These are phyloP conservation scores for Nakazawaea molendinolei DNA, from an alignment of 805 yeast genomes.

Conservation along the genomic window DNA sequence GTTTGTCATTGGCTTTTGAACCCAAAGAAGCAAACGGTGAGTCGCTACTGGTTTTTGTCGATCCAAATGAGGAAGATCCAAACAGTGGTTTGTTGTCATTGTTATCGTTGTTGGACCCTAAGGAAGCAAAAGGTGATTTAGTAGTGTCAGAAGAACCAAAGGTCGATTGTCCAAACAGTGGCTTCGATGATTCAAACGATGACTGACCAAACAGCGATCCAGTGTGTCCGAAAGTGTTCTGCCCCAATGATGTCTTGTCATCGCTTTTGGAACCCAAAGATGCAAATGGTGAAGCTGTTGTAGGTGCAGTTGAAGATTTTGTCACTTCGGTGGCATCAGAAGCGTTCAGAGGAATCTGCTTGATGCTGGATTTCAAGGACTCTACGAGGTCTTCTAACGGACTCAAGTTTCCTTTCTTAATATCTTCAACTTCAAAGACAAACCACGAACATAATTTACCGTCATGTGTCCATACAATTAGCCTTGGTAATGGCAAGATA, in stretches of 20 bases:
- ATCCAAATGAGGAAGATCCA: constrained; percentile 16
- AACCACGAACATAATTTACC: constrained; percentile 64
- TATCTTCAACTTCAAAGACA: constrained; percentile 48
- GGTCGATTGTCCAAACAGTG: background rate
- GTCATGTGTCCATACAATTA: constrained; percentile 55
- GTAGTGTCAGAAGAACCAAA: no score
- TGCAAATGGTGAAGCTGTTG: background rate
- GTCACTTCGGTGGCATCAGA: no score
- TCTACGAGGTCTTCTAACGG: constrained; percentile 1
- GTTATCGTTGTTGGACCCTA: background rate
- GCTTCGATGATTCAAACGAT: background rate
- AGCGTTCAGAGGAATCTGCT: no score
- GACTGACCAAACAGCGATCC: constrained; percentile 2
- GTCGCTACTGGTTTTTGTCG: constrained; percentile 13
- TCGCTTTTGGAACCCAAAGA: background rate
- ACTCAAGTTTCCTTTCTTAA: constrained; percentile 29
- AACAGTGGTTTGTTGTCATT: constrained; percentile 12
- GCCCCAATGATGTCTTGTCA: background rate
- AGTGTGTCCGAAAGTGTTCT: background rate
- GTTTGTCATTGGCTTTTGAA: constrained; percentile 8
- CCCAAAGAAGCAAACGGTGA: constrained; percentile 13
- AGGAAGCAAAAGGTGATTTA: constrained; percentile 1
- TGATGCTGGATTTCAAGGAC: no score
- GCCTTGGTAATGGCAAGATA: constrained; percentile 62
- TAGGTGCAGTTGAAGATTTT: background rate